Evolutionary conservation across 306 rosid genomes (phyloP), one percentile per base, ranked within the genome.

Genomic region (Ochetophila trinervis): DNA sequence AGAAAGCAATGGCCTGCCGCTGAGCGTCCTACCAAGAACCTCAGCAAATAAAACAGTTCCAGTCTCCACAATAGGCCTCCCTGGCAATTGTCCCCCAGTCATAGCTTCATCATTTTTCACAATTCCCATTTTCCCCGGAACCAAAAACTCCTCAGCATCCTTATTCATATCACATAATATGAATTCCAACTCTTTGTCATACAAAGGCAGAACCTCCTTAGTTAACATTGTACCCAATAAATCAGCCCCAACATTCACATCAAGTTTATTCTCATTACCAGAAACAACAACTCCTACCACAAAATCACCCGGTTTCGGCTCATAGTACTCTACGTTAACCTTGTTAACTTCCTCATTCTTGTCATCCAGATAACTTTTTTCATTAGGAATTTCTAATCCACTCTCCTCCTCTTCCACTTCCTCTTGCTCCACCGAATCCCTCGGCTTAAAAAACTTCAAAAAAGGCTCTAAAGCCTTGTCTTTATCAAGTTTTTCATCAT

Each of bases 281-380:
- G 97, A 93, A 76, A 93, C 96, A 40, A 93, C 98, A 66, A 87
- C 90, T 18, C 94, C 98, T 42, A 93, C 91, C 60, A 84, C 97
- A 70, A 84, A 84, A 81, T 93, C 97, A 18, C 98, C 98, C 0
- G 91, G 90, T 79, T 87, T 89, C 8, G 98, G 96, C 59, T 89
- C 97, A 60, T 93, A 93, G 70, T 93, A 93, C 86, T 90, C 91
- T 52, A 93, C 88, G 59, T 48, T 76, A 18, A 93, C 75, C 75
- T 70, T 84, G 65, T 72, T 69, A 23, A 30, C 74, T 60, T 69
- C 87, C 78, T 79, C 83, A 52, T 23, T 57, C n/a, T 60, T 71
- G 49, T 57, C 79, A 55, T 22, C 76, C 68, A 44, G 44, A 8
- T 56, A 74, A 68, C 40, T 22, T 73, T 72, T 75, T 51, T 65